Evolutionary conservation across 768 basidiomycete species (phyloP).

Genomic region (Mrakia blollopis): DNA sequence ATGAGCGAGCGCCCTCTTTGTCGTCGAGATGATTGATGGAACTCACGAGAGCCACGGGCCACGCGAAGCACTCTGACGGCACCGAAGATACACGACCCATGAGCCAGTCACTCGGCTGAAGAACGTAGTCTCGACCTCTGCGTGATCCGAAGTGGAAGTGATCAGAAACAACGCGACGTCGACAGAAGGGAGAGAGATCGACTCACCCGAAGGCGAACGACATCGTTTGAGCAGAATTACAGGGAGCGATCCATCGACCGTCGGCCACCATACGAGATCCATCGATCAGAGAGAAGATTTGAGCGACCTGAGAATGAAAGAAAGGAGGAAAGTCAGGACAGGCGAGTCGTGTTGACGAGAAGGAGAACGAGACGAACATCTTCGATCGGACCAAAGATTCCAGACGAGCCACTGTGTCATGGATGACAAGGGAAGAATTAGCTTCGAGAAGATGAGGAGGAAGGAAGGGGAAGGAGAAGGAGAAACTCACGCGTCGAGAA

Average conservation of each 20-base stretch:
- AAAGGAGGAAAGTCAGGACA: background rate
- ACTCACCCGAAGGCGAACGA: constrained; percentile 42
- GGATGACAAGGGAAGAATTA: background rate
- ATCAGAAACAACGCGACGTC: constrained; percentile 12
- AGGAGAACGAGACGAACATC: constrained; percentile 26
- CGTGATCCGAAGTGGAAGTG: background rate
- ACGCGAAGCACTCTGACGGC: constrained; percentile 40
- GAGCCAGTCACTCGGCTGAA: constrained; percentile 44
- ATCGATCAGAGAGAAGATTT: constrained; percentile 37
- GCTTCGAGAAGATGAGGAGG: background rate
- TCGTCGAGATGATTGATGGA: background rate
- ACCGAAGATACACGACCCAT: constrained; percentile 37
- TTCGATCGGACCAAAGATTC: constrained; percentile 41
- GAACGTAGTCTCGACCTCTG: constrained; percentile 25
- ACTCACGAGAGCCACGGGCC: constrained; percentile 39
- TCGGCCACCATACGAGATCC: constrained; percentile 39
- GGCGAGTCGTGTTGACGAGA: background rate
- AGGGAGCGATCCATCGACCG: constrained; percentile 42
- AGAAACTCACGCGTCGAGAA: constrained; percentile 37
- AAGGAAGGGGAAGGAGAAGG: background rate
- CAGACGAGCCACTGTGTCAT: constrained; percentile 37
- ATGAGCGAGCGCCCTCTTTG: background rate
- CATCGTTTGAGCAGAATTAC: constrained; percentile 40
- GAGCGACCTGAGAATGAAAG: constrained; percentile 31
- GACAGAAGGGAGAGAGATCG: constrained; percentile 1